These are phyloP conservation scores for Fermentozyma sake DNA, from an alignment of 1,139 yeast species.

Conservation along the genomic window DNA sequence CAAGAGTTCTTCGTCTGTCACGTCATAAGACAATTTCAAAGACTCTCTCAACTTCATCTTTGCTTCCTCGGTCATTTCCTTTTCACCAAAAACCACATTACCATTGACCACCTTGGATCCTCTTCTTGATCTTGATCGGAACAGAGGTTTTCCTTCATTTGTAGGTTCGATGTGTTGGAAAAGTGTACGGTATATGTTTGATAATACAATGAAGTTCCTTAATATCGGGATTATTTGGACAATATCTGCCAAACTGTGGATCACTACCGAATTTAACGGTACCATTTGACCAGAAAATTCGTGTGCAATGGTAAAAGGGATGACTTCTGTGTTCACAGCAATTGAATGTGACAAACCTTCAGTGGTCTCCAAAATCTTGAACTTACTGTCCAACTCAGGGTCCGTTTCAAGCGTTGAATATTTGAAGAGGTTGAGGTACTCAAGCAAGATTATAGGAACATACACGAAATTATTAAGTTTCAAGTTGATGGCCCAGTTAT, in stretches of 20 bases:
- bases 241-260: slow-evolving; percentile 22
- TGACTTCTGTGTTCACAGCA: background rate
- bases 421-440: too few species aligned
- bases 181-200: slow-evolving; percentile 16
- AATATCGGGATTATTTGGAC: slow-evolving; percentile 24
- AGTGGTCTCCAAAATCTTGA: too few species aligned
- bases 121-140: slow-evolving; percentile 7
- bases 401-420: too few species aligned
- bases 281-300: slow-evolving; percentile 10
- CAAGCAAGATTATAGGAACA: slow-evolving; percentile 26
- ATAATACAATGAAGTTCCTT: slow-evolving; percentile 28
- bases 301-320: slow-evolving; percentile 1
- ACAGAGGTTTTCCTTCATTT: too few species aligned
- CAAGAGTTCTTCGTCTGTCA: slow-evolving; percentile 37
- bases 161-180: too few species aligned
- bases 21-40: slow-evolving; percentile 32
- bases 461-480: slow-evolving; percentile 17
- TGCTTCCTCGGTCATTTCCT: slow-evolving; percentile 16
- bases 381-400: too few species aligned
- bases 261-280: slow-evolving; percentile 17
- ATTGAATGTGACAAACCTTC: too few species aligned
- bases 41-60: slow-evolving; percentile 32
- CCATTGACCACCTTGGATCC: slow-evolving; percentile 6
- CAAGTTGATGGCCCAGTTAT: slow-evolving; percentile 18
- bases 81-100: too few species aligned